Evolutionary conservation across 2,329 filamentous ascomycete species (phyloP).

Genomic region (Cytospora chrysosperma): DNA sequence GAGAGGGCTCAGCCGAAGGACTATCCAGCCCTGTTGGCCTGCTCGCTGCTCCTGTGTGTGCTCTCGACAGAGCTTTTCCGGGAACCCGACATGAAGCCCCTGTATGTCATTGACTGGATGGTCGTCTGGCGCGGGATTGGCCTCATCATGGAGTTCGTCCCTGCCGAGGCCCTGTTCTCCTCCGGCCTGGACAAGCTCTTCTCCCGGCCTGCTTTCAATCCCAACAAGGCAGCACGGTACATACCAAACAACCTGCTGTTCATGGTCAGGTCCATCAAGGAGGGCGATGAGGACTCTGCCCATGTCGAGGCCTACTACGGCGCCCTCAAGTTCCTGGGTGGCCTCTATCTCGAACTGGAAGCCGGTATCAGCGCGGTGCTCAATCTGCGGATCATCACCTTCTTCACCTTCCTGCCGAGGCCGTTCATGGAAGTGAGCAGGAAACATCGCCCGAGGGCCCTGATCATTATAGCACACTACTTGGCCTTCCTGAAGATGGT

Average conservation of each 20-base stretch:
- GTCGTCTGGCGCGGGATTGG: constrained; percentile 54
- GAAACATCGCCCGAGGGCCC: constrained; percentile 43
- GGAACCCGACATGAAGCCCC: constrained; percentile 42
- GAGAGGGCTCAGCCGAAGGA: constrained; percentile 44
- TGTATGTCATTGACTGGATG: constrained; percentile 58
- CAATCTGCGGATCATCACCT: constrained; percentile 51
- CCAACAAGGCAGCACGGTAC: constrained; percentile 39
- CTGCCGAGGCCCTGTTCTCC: constrained; percentile 33
- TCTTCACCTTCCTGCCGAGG: constrained; percentile 50
- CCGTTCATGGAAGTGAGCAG: constrained; percentile 45
- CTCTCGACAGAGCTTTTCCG: constrained; percentile 52
- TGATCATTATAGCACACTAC: constrained; percentile 54
- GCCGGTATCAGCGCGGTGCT: constrained; percentile 46
- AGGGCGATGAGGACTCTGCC: constrained; percentile 42
- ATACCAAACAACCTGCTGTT: constrained; percentile 50
- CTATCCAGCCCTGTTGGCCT: constrained; percentile 50
- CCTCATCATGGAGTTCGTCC: constrained; percentile 45
- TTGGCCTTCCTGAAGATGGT: constrained; percentile 47
- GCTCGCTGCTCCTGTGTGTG: constrained; percentile 51
- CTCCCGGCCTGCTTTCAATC: constrained; percentile 48
- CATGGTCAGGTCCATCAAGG: constrained; percentile 47
- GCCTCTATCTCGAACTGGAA: constrained; percentile 49
- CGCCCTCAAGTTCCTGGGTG: constrained; percentile 49
- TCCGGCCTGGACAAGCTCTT: constrained; percentile 50
- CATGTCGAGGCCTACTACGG: constrained; percentile 44